Percentiles rank a stretch among this genome's conserved stretches.
These are phyloP conservation scores for Penicillium ochrochloron DNA, from an alignment of 495 filamentous ascomycete species.

Conservation along the genomic window DNA sequence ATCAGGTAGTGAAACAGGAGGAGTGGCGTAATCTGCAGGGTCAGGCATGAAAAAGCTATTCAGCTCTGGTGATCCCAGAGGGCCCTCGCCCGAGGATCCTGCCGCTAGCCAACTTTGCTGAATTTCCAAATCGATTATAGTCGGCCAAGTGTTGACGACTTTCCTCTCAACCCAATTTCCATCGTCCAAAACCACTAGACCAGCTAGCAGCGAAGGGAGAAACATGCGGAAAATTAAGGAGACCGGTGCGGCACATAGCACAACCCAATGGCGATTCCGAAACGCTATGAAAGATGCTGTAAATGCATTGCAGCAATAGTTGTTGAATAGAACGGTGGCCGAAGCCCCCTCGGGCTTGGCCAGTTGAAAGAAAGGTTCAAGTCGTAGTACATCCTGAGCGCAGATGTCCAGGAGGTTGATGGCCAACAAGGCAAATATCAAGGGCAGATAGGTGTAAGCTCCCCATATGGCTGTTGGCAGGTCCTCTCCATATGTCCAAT, in stretches of 20 bases:
- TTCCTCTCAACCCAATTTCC: constrained; percentile 7
- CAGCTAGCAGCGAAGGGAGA: constrained; percentile 29
- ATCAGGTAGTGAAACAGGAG: constrained; percentile 22
- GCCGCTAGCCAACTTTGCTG: constrained; percentile 23
- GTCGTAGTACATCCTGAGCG: constrained; percentile 29
- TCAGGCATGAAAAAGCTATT: constrained; percentile 11
- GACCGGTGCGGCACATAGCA: constrained; percentile 25
- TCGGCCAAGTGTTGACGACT: constrained; percentile 30
- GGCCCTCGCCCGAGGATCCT: constrained; percentile 7
- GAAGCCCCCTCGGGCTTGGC: constrained; percentile 23
- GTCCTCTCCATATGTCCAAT: constrained; percentile 18
- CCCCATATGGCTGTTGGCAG: constrained; percentile 16
- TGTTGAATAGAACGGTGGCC: constrained; percentile 32
- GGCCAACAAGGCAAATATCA: constrained; percentile 24
- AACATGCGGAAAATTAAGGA: constrained; percentile 24
- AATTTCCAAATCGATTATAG: constrained; percentile 21
- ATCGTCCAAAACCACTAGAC: constrained; percentile 21
- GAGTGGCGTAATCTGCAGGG: constrained; percentile 17
- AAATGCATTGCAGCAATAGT: constrained; percentile 31
- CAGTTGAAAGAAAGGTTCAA: constrained; percentile 38
- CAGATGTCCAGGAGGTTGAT: constrained; percentile 28
- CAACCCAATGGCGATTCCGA: constrained; percentile 33
- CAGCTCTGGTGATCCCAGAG: constrained; percentile 5
- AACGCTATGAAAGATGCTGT: constrained; percentile 26
- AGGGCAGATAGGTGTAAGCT: constrained; percentile 30